Percentiles rank a stretch among this genome's conserved stretches.
These are phyloP conservation scores for Phylloporus sp. DNA, from an alignment of 1,284 basidiomycete genomes.

Conservation along the genomic window DNA sequence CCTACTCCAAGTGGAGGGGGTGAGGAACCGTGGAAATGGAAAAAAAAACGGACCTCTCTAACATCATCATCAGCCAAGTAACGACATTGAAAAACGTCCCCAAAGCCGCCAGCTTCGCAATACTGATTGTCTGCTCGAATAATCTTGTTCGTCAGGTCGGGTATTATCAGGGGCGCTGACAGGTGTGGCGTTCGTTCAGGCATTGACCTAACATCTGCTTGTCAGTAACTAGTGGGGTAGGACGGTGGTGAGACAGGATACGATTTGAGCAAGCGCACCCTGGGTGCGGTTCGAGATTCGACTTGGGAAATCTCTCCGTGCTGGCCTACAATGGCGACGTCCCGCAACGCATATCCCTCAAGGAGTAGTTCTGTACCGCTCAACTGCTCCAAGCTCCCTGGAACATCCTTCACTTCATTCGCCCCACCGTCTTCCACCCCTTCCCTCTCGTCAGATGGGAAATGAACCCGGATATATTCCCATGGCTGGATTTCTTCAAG, in stretches of 20 bases:
- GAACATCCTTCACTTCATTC: not conserved
- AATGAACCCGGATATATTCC: constrained; percentile 26
- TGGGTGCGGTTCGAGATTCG: no score
- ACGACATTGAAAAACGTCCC: not conserved
- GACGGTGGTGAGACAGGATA: not conserved
- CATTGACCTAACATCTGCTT: not conserved
- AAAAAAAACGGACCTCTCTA: not conserved
- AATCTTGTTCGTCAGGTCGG: not conserved
- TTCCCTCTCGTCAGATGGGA: not conserved
- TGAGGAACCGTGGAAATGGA: not conserved
- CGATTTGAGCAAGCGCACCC: not conserved
- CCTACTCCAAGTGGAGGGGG: not conserved
- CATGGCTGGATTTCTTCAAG: constrained; percentile 15
- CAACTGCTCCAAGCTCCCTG: constrained; percentile 28
- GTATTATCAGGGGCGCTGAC: not conserved
- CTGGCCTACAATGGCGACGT: constrained; percentile 15
- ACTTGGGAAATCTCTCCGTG: constrained; percentile 8
- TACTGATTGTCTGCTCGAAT: not conserved
- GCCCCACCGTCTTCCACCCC: not conserved
- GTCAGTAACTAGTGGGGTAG: not conserved
- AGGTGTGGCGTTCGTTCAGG: not conserved
- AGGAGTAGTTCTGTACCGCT: constrained; percentile 16
- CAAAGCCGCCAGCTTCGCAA: not conserved
- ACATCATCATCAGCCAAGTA: not conserved
- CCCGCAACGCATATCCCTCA: constrained; percentile 17